Evolutionary conservation across 306 rosid genomes (phyloP), one percentile per base, ranked within the genome.

Genomic region (Prinsepia uniflora): DNA sequence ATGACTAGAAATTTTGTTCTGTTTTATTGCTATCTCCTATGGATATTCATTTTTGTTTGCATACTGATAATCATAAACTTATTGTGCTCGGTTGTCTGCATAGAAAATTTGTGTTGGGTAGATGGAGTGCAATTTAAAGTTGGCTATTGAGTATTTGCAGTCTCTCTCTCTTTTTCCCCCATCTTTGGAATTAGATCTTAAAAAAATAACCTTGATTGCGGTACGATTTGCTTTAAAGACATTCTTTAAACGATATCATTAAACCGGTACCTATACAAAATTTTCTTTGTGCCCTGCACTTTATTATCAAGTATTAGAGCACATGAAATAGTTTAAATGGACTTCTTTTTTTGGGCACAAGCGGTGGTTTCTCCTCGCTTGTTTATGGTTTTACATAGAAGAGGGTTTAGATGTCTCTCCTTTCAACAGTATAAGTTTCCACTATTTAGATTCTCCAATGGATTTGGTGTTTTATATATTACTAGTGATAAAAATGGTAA

Each of bases 401-500:
- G 30, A 70, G 53, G 34, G n/a, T 48, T 42, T 40, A 17, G 58
- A 72, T 62, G 39, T 56, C 30, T 18, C 13, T 70, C 36, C 63
- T 14, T 36, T 71, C 18, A 56, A 46, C 48, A 19, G 36, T 22
- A 39, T 36, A 61, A 45, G 36, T 60, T 39, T 34, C 13, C 30
- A n/a, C 68, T 71, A 20, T 61, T 52, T 67, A 15, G 63, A 54
- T 3, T 44, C 47, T 53, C 24, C 46, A 53, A 60, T 75, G 49
- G 62, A 69, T 53, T 57, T 54, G 63, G 61, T 63, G 47, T 8
- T 47, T 58, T 36, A 24, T 56, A 11, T 56, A 62, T 54, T 73
- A 42, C 61, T 58, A n/a, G 59, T 74, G 44, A 46, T 54, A 67
- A 60, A 62, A 59, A 40, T 69, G 65, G 54, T 62, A 78, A 77